phyloP scores from a whole-genome alignment of 2,329 filamentous ascomycete species.

The Chrysoporthe austroafricana region DNA sequence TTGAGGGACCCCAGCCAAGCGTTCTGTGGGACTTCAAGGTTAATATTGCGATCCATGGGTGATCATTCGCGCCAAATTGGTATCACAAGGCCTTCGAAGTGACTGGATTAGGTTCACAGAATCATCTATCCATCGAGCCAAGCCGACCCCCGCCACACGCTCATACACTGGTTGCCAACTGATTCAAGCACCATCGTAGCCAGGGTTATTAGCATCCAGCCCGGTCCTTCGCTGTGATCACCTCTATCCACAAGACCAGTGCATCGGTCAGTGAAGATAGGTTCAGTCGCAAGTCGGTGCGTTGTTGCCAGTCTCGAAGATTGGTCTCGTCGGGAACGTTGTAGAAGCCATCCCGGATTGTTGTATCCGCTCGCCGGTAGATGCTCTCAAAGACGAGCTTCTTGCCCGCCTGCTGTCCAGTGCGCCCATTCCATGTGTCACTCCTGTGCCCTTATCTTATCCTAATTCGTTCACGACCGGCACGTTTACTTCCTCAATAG shows the following conservation, averaged over 20 bases:
- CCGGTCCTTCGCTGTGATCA: slow-evolving; percentile 19
- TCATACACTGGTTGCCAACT: background rate
- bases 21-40: background rate
- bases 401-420: slow-evolving; percentile 32
- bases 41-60: background rate
- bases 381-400: slow-evolving; percentile 35
- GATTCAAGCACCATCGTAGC: background rate
- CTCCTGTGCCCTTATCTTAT: slow-evolving; percentile 35
- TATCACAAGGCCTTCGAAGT: background rate
- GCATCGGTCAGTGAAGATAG: slow-evolving; percentile 33
- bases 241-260: slow-evolving; percentile 27
- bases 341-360: slow-evolving; percentile 35
- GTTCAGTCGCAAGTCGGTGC: slow-evolving; percentile 32
- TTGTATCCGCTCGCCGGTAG: slow-evolving; percentile 28
- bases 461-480: slow-evolving; percentile 34
- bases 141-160: background rate
- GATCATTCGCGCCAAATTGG: background rate
- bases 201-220: background rate
- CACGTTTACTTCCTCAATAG: slow-evolving; percentile 26
- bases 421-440: slow-evolving; percentile 36
- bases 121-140: background rate
- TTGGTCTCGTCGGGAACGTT: slow-evolving; percentile 31
- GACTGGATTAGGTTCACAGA: background rate
- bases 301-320: slow-evolving; percentile 28
- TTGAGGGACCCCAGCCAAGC: background rate